phyloP scores from a whole-genome alignment of 2,329 filamentous ascomycete genomes.

The Fusarium ramigenum region DNA sequence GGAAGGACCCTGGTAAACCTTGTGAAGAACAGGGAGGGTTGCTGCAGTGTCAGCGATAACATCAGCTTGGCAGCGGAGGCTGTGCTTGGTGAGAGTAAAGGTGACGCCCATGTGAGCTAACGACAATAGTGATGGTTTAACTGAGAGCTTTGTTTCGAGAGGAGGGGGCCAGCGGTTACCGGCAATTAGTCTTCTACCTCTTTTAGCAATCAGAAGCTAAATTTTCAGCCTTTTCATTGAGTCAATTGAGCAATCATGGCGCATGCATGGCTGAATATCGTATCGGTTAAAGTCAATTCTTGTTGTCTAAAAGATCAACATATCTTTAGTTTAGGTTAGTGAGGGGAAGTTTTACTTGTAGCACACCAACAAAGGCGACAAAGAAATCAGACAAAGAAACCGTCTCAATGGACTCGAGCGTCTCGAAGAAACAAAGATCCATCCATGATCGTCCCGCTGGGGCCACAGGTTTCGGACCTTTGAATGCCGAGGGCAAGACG shows the following conservation, averaged over 20 bases:
- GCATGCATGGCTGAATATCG: constrained; percentile 9
- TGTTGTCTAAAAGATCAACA: constrained; percentile 12
- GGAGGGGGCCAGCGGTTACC: constrained; percentile 37
- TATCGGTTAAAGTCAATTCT: constrained; percentile 28
- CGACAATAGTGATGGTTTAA: constrained; percentile 18
- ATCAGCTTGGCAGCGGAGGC: constrained; percentile 41
- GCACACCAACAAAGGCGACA: background rate
- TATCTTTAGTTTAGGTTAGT: background rate
- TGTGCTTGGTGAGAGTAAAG: constrained; percentile 25
- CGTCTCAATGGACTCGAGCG: constrained; percentile 2
- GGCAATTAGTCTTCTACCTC: constrained; percentile 24
- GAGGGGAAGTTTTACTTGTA: background rate
- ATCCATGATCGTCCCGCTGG: constrained; percentile 6
- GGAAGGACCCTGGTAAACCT: constrained; percentile 33
- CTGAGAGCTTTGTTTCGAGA: constrained; percentile 40
- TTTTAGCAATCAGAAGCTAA: constrained; percentile 13
- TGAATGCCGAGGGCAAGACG: constrained; percentile 16
- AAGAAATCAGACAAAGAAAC: constrained; percentile 12
- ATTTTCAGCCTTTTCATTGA: constrained; percentile 11
- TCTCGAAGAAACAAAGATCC: constrained; percentile 19
- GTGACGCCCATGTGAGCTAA: constrained; percentile 9
- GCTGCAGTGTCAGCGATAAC: constrained; percentile 39
- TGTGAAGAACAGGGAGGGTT: constrained; percentile 18
- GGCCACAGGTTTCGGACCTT: constrained; percentile 18
- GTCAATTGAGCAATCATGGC: constrained; percentile 19